Base-by-base conservation (phyloP, 345 rosid species). In the Pugionium cornutum region DNA sequence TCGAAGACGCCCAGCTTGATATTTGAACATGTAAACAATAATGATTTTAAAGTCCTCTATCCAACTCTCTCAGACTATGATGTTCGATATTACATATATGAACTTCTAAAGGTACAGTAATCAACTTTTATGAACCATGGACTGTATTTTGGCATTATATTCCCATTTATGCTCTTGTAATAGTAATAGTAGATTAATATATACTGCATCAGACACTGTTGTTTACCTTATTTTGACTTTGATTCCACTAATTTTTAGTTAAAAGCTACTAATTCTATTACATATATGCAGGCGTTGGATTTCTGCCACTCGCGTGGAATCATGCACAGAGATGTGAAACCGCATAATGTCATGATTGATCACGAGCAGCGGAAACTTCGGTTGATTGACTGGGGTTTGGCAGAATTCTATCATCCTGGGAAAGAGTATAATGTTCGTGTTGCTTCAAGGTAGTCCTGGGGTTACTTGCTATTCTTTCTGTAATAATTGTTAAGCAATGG, bases 261-360 rank as follows among this genome's bases (percentile, higher is more conserved):
- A 1, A 33, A 33, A 34, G 1, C 30, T 34, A 37, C 4, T 8
- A 31, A 1, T 4, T 58, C 10, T 48, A 6, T 49, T 9, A 48
- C 41, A 7, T n/a, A 8, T 63, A 35, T 76, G 72, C 61, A 94
- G 99, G 99, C 99, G 3, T 77, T 94, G 84, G 99, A 90, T 77
- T 88, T 80, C 74, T 90, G 99, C 77, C 99, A 94, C 78, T 88
- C 99, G 1, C 97, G 88, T n/a, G n/a, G n/a, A n/a, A n/a, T n/a
- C n/a, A n/a, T n/a, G n/a, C n/a, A n/a, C n/a, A n/a, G n/a, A n/a
- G 99, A 94, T 81, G 99, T 94, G 71, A 94, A 90, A 77, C 99
- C 99, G 10, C 99, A 94, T 77, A 94, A 94, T 78, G 96, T 94
- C 63, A 90, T 94, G 99, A 94, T 94, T 80, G 99, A 94, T 80